Evolutionary conservation across 2,329 filamentous ascomycete genomes (phyloP), one percentile per base, ranked within the genome.

Genomic region (Lasiodiplodia sp.): DNA sequence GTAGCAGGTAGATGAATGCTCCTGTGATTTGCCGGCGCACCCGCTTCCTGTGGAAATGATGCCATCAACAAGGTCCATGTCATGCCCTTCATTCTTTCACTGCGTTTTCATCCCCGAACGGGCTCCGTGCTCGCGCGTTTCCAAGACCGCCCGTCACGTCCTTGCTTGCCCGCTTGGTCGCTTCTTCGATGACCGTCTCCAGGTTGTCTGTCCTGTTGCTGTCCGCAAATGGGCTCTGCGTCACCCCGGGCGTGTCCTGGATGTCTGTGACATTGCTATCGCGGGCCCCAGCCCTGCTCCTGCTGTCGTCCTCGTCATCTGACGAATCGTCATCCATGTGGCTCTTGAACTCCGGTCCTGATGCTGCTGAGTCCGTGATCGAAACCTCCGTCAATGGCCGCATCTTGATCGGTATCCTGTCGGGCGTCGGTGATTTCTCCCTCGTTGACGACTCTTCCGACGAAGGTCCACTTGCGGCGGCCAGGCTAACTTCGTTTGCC

Each of bases 171-270:
- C 80, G 76, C 70, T 76, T 79, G 1, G 79, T 79, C 28, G 78
- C 78, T 71, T 84, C 83, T 69, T 85, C 83, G 8, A 81, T 80
- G n/a, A 84, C 83, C 21, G 82, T 81, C 23, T 79, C 81, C 69
- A 84, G 58, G 44, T 66, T 79, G n/a, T 76, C 73, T 25, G 77
- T 68, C 11, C 72, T 51, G 5, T 76, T 75, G 4, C 75, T 75
- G 49, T 80, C 79, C 38, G 76, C 71, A 71, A 80, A 80, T 4
- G 78, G 73, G 72, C 79, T 81, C 72, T 80, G 64, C 65, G 73
- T 23, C 14, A 71, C 70, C 23, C 71, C 72, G 0, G 77, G 78
- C 6, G 81, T 79, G 62, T 82, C 76, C 37, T 80, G 66, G 70
- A 80, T 75, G 70, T 82, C 72, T 68, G 78, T 77, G 66, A 76